phyloP scores from a whole-genome alignment of 2,329 filamentous ascomycete genomes.

The Dactylellina parvicollis region DNA sequence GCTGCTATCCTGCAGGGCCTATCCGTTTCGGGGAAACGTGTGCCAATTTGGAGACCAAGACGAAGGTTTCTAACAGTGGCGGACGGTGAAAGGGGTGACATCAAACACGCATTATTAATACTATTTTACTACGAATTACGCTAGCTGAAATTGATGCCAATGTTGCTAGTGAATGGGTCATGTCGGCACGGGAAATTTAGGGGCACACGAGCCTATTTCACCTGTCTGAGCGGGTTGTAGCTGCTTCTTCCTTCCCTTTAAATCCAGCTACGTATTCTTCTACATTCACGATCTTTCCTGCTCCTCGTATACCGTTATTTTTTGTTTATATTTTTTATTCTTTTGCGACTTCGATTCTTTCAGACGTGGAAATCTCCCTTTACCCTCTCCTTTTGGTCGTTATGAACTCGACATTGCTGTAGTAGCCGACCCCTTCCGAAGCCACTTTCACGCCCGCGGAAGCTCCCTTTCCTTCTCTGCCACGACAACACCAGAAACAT shows the following conservation, averaged over 20 bases:
- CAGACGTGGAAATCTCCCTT: neutral
- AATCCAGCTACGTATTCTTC: neutral
- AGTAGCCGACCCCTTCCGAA: conserved; percentile 2
- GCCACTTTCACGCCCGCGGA: neutral
- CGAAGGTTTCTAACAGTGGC: too few species aligned
- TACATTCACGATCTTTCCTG: neutral
- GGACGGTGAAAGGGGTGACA: neutral
- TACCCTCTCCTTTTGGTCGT: neutral
- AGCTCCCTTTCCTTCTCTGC: neutral
- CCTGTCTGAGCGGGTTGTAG: conserved; percentile 12
- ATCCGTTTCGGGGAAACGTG: conserved; percentile 5
- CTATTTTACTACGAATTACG: too few species aligned
- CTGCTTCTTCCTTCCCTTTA: neutral
- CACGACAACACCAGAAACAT: neutral
- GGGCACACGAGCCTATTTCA: neutral
- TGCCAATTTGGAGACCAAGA: conserved; percentile 7
- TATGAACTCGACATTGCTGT: conserved; percentile 1
- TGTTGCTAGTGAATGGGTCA: neutral
- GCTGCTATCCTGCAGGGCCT: neutral
- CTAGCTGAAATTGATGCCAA: too few species aligned
- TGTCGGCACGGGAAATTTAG: neutral
- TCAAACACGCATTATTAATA: neutral
- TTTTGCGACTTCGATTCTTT: neutral
- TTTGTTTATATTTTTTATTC: neutral
- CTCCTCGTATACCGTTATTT: neutral